Conservation (phyloP, 352 stramenopile genomes). For the Pythium coloratum region DNA sequence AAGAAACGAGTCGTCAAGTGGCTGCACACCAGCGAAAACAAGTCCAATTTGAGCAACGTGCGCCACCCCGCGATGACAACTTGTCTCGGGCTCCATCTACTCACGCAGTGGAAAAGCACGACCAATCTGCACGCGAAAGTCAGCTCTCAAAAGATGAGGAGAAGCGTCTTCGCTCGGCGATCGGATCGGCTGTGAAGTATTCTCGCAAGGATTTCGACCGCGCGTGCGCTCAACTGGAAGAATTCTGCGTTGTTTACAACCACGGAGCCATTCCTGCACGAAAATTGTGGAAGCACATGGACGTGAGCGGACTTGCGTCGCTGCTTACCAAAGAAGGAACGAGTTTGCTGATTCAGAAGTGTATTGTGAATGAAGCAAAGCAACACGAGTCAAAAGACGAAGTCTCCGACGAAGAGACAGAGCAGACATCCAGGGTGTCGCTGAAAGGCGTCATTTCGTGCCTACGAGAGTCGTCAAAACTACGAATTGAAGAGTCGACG, state of each 20-base stretch:
- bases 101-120: not conserved
- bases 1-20: constrained; percentile 27
- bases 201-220: constrained; percentile 35
- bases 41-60: constrained; percentile 18
- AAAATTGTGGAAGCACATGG: constrained; percentile 51
- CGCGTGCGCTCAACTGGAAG: constrained; percentile 39
- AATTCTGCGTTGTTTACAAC: constrained; percentile 54
- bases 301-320: constrained; percentile 39
- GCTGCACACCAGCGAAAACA: constrained; percentile 21
- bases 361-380: constrained; percentile 14
- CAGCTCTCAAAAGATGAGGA: constrained; percentile 32
- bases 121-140: not conserved
- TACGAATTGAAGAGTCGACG: not conserved
- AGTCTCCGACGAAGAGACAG: not conserved
- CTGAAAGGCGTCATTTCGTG: constrained; percentile 32
- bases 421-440: constrained; percentile 14
- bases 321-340: constrained; percentile 43
- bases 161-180: constrained; percentile 28
- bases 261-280: constrained; percentile 35
- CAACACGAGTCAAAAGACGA: constrained; percentile 8
- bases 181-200: constrained; percentile 34
- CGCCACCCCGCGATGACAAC: not conserved
- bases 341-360: constrained; percentile 45
- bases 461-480: not conserved
- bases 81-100: constrained; percentile 14